Evolutionary conservation across 2,329 filamentous ascomycete species (phyloP), one percentile per base, ranked within the genome.

Genomic region (Arachnomyces sp.): DNA sequence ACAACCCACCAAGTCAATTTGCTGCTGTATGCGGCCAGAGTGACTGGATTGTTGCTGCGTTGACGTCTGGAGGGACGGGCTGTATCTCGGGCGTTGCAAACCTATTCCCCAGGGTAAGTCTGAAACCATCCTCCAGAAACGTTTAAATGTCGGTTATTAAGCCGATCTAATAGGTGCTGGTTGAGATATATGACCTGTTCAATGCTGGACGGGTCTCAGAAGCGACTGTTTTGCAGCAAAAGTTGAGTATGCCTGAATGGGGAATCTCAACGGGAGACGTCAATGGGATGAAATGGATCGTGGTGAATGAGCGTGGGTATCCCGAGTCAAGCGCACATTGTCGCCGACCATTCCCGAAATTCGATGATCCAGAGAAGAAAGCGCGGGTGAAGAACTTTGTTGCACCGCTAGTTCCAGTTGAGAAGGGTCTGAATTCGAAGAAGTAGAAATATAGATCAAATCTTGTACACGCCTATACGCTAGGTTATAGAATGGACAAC

Each of bases 1-100:
- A 25, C 5, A 41, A 51, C 49, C 16, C 12, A 32, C 20, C 20
- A 5, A 25, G 20, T 25, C 20, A 25, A 25, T 25, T 25, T 25
- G 20, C 20, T 5, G 20, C 20, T 25, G 20, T 25, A 25, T 25
- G 20, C 9, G 61, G 61, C 2, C 60, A 64, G 51, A 55, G 61
- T 47, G 55, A 61, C 41, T 60, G 58, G 56, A 43, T 63, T 25
- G 63, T 81, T 39, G 76, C 74, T 2, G 76, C 74, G 0, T 56
- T 81, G 14, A 68, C 68, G 1, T 70, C 71, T 4, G 77, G 77
- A 14, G 72, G 70, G 16, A 68, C 71, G 2, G 77, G 77, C 11
- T 74, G 70, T 46, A 76, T 81, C 36, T 73, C 76, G 0, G 77
- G 73, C 2, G 75, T 79, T 44, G 77, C 67, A 15, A 80, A 81